Evolutionary conservation across 225 moss, liverwort and hornwort species (phyloP), one percentile per base, ranked within the genome.

Genomic region (Marchantia paleacea): DNA sequence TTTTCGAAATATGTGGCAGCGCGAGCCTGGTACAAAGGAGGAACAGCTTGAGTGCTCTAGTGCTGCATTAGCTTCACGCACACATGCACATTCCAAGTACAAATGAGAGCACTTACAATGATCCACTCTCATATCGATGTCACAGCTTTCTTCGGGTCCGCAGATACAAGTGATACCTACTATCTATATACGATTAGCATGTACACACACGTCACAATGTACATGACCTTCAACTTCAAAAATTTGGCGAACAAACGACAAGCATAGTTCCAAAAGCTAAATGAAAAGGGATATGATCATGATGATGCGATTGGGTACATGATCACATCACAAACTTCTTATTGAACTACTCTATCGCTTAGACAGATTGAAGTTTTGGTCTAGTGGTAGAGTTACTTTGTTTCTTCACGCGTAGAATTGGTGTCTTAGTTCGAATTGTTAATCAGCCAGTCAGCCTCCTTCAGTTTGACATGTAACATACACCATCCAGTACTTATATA

Each of bases 251-350:
- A 58, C 58, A 20, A 15, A 14, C 16, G 58, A 58, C 58, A 12
- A 58, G 58, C 58, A 58, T 15, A 58, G 13, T 58, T 58, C 20
- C 58, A 39, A 39, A 39, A 39, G 39, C 39, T 39, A 39, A 39
- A 39, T 39, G 39, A 39, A 39, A 39, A 39, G 39, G 3, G 39
- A 39, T 5, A 5, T 58, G 58, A 58, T 58, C 58, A 58, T 58
- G 58, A 58, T 58, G 58, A 58, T 58, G 58, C 58, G 58, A 58
- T 58, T 58, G 58, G 58, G 58, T 58, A 58, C 58, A 58, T 58
- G 58, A 58, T 58, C 58, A 58, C 58, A 58, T 58, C 58, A 58
- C 58, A 58, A 19, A 58, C 58, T 14, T 58, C 58, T 58, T 58
- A 12, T 20, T 58, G 58, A 58, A 12, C 14, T 58, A 58, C 58